phyloP scores from a whole-genome alignment of 2,329 filamentous ascomycete species.

The Calycina marina region DNA sequence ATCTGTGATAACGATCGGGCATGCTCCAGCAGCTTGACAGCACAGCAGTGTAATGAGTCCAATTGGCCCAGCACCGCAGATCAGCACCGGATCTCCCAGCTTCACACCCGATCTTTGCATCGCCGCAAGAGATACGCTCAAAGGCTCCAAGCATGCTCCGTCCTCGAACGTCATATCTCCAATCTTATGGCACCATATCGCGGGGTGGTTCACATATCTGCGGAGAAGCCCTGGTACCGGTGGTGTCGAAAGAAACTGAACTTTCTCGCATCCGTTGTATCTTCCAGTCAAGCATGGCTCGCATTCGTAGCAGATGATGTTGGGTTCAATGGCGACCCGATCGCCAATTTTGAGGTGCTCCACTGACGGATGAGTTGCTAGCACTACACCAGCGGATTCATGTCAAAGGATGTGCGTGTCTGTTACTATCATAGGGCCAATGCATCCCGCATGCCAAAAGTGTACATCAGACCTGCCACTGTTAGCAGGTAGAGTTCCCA shows the following conservation, averaged over 20 bases:
- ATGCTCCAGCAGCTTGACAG: conserved; percentile 72
- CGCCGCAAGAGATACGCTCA: conserved; percentile 77
- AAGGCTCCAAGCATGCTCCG: conserved; percentile 78
- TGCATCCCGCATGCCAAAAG: conserved; percentile 93
- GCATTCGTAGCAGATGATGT: conserved; percentile 82
- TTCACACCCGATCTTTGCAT: conserved; percentile 69
- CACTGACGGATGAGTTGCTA: conserved; percentile 72
- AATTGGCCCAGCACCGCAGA: conserved; percentile 90
- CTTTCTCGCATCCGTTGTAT: conserved; percentile 86
- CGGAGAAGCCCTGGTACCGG: conserved; percentile 76
- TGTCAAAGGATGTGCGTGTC: conserved; percentile 87
- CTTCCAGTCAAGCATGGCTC: conserved; percentile 82
- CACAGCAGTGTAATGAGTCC: conserved; percentile 81
- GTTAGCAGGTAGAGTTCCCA: conserved; percentile 3
- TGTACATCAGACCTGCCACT: conserved; percentile 69
- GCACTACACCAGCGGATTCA: conserved; percentile 74
- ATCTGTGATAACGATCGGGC: conserved; percentile 85
- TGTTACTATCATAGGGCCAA: conserved; percentile 87
- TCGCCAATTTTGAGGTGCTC: conserved; percentile 68
- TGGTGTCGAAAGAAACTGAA: conserved; percentile 80
- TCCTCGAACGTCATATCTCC: conserved; percentile 84
- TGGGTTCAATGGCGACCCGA: conserved; percentile 85
- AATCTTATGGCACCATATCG: conserved; percentile 93
- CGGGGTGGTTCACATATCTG: conserved; percentile 89
- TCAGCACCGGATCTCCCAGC: conserved; percentile 73